Evolutionary conservation across 495 filamentous ascomycete species (phyloP).

Genomic region (Annulohypoxylon maeteangense): DNA sequence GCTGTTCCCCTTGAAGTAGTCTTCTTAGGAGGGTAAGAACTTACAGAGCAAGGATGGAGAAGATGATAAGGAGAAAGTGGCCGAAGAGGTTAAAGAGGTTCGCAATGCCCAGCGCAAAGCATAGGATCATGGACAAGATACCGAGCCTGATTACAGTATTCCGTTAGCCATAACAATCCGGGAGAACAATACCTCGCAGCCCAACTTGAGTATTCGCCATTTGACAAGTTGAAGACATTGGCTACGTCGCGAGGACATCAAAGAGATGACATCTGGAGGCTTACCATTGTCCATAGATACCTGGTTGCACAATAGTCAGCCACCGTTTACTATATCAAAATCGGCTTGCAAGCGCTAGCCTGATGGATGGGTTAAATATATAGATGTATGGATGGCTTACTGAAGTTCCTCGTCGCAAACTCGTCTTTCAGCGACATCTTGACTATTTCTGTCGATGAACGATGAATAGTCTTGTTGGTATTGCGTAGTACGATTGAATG

Average conservation of each 20-base stretch:
- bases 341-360: slow-evolving; percentile 6
- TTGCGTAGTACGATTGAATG: background rate
- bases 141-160: slow-evolving; percentile 75
- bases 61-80: slow-evolving; percentile 70
- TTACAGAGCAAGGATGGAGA: slow-evolving; percentile 87
- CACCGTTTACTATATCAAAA: slow-evolving; percentile 11
- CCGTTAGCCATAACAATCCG: slow-evolving; percentile 31
- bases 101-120: slow-evolving; percentile 93
- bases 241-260: background rate
- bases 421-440: slow-evolving; percentile 72
- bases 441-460: slow-evolving; percentile 23
- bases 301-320: slow-evolving; percentile 59
- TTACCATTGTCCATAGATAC: slow-evolving; percentile 99
- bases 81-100: slow-evolving; percentile 77
- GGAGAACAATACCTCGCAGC: background rate
- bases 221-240: slow-evolving; percentile 4
- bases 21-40: slow-evolving; percentile 40
- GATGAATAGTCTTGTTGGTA: slow-evolving; percentile 13
- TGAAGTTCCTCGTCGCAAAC: slow-evolving; percentile 97
- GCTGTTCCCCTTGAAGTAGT: background rate
- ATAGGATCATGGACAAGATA: slow-evolving; percentile 92
- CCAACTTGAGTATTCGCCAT: background rate
- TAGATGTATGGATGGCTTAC: slow-evolving; percentile 65
- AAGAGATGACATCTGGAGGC: slow-evolving; percentile 45
- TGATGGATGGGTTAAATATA: background rate